Evolutionary conservation across 768 basidiomycete genomes (phyloP).

Genomic region (Calocybe gangraenosa): DNA sequence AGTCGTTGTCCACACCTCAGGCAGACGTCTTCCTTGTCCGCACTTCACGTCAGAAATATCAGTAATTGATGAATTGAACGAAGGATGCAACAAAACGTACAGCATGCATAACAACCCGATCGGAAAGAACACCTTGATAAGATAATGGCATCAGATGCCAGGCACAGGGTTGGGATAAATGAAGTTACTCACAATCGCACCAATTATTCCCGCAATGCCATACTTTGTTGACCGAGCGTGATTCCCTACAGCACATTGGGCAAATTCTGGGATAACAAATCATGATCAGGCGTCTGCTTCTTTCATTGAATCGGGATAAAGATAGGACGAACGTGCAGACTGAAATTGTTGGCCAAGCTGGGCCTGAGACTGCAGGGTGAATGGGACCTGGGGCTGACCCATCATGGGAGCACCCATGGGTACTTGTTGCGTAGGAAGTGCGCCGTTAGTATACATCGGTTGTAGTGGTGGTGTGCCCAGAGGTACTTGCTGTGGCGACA

Average conservation of each 20-base stretch:
- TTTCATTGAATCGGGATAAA: neutral
- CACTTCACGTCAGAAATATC: neutral
- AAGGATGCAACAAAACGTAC: neutral
- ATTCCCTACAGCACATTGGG: conserved; percentile 18
- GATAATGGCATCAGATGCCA: neutral
- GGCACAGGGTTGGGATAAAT: neutral
- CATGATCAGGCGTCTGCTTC: too few species aligned
- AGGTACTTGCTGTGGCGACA: neutral
- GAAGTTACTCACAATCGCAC: conserved; percentile 19
- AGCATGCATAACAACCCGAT: conserved; percentile 18
- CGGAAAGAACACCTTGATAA: conserved; percentile 19
- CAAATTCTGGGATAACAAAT: conserved; percentile 13
- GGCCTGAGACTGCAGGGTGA: neutral
- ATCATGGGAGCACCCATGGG: neutral
- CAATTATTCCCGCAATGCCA: conserved; percentile 22
- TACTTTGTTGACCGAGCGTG: conserved; percentile 19
- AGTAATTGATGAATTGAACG: neutral
- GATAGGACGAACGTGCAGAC: conserved; percentile 11
- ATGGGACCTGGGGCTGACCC: neutral
- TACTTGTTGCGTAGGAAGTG: neutral
- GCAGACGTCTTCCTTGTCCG: conserved; percentile 11
- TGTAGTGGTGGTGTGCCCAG: neutral
- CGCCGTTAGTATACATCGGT: neutral
- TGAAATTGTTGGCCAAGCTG: conserved; percentile 12
- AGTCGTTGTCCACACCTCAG: conserved; percentile 9